Percentiles rank a stretch among this genome's conserved stretches.
Conservation (phyloP, 306 rosid species). For the Trifolium pratense region DNA sequence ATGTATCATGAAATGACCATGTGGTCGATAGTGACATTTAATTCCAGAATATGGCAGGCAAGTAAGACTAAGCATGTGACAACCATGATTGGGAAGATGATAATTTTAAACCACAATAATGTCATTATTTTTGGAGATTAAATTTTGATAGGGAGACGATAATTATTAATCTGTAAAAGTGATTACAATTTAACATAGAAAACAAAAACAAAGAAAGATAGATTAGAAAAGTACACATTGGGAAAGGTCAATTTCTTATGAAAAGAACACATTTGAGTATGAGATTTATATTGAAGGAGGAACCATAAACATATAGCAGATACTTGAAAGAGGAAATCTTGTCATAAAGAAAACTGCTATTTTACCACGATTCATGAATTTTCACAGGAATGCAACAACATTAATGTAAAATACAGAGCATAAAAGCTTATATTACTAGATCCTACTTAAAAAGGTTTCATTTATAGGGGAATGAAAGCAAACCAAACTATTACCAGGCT, state of each 20-base stretch:
- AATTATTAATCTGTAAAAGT: slow-evolving; percentile 2
- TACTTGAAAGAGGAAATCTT: neutral
- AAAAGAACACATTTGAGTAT: slow-evolving; percentile 12
- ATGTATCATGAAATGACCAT: slow-evolving; percentile 11
- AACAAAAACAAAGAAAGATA: neutral
- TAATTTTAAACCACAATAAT: slow-evolving; percentile 31
- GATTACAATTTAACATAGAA: neutral
- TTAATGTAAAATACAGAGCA: too few relatives aligned
- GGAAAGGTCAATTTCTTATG: neutral
- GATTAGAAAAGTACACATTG: neutral
- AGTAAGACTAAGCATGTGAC: slow-evolving; percentile 14
- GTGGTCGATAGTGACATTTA: slow-evolving; percentile 23
- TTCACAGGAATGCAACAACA: slow-evolving; percentile 9
- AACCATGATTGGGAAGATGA: slow-evolving; percentile 22
- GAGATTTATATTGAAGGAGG: slow-evolving; percentile 6
- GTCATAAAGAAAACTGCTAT: neutral
- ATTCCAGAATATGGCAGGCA: slow-evolving; percentile 19
- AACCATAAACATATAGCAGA: neutral
- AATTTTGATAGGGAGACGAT: neutral
- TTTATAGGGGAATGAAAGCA: slow-evolving; percentile 28
- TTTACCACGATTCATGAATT: neutral
- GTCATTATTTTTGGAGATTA: slow-evolving; percentile 6
- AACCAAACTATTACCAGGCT: slow-evolving; percentile 72
- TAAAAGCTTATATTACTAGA: slow-evolving; percentile 1
- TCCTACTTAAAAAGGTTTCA: slow-evolving; percentile 3